Conservation (phyloP, 805 yeast species). For the Suhomyces kilbournensis region DNA sequence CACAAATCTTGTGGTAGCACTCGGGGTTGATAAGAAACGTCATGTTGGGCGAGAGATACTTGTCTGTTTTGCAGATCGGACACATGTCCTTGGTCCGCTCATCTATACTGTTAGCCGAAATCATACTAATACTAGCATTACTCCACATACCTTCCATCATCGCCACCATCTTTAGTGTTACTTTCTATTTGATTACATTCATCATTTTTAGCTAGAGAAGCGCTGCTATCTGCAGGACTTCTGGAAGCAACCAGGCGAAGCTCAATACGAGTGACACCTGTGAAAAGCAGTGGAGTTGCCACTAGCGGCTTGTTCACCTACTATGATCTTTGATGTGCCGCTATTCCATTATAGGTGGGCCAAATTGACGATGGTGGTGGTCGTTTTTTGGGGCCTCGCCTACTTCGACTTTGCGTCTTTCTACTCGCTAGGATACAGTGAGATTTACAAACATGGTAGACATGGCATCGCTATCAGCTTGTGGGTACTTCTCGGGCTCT, state of each 20-base stretch:
- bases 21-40: constrained; percentile 91
- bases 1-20: constrained; percentile 97
- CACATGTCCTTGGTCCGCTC: constrained; percentile 76
- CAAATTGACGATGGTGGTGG: constrained; percentile 25
- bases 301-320: too few species aligned
- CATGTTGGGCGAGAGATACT: constrained; percentile 91
- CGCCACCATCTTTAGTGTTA: background rate
- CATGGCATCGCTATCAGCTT: constrained; percentile 34
- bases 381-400: constrained; percentile 27
- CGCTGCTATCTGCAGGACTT: too few species aligned
- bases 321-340: constrained; percentile 10
- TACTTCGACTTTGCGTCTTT: constrained; percentile 45
- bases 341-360: constrained; percentile 9
- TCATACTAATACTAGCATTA: background rate
- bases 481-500: constrained; percentile 32
- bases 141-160: background rate
- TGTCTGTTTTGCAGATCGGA: constrained; percentile 94
- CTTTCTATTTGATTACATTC: background rate
- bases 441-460: constrained; percentile 27
- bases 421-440: constrained; percentile 44
- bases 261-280: too few species aligned
- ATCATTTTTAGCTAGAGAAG: background rate
- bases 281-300: too few species aligned
- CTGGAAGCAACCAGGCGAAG: background rate
- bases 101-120: constrained; percentile 22